phyloP scores from a whole-genome alignment of 495 filamentous ascomycete species.

The Bacidia gigantensis region DNA sequence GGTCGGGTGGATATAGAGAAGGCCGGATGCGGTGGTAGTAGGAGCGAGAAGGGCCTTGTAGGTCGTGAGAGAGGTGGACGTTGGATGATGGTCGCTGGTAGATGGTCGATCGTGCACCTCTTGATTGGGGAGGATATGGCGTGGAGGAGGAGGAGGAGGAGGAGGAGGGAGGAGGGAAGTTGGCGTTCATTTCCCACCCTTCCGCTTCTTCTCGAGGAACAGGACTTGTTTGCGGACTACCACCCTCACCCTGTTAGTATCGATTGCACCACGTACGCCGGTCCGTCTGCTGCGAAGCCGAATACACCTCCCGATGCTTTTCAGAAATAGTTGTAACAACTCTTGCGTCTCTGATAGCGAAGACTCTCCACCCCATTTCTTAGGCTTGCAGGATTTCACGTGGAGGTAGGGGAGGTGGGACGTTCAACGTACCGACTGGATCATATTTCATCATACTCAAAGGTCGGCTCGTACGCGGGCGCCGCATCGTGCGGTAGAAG shows the following conservation, averaged over 20 bases:
- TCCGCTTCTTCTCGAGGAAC: constrained; percentile 79
- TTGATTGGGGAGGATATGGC: too few species aligned
- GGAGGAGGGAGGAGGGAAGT: neutral
- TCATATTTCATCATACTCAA: constrained; percentile 99
- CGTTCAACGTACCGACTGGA: constrained; percentile 67
- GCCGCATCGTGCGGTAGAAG: constrained; percentile 80
- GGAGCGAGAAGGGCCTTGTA: too few species aligned
- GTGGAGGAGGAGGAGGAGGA: neutral
- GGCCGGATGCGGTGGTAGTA: too few species aligned
- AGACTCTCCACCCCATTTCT: too few species aligned
- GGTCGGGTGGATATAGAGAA: too few species aligned
- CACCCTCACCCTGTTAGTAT: neutral
- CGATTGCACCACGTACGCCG: neutral
- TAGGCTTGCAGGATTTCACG: too few species aligned
- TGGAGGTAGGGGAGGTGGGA: neutral
- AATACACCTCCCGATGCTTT: too few species aligned
- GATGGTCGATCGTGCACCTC: too few species aligned
- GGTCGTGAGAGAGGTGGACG: too few species aligned
- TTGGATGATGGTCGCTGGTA: too few species aligned
- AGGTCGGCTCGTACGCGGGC: constrained; percentile 66
- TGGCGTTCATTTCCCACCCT: constrained; percentile 19
- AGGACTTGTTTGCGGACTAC: constrained; percentile 76
- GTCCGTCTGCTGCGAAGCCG: neutral
- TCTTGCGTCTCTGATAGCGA: too few species aligned
- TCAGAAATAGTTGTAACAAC: too few species aligned